Evolutionary conservation across 2,329 filamentous ascomycete genomes (phyloP).

Genomic region (Penicillium glabrum): DNA sequence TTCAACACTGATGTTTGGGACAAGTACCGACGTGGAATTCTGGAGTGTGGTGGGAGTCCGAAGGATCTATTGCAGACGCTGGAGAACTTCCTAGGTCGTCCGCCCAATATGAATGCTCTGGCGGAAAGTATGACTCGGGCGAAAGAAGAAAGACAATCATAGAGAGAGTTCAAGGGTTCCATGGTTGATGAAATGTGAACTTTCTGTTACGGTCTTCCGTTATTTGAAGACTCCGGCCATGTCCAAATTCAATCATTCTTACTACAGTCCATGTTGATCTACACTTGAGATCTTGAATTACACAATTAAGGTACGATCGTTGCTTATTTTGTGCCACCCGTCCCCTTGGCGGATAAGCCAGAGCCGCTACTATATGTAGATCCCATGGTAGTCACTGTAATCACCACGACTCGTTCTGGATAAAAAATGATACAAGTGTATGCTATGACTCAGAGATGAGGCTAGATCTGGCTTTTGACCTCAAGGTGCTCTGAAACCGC

Average conservation of each 20-base stretch:
- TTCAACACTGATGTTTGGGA: not conserved
- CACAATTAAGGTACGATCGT: not conserved
- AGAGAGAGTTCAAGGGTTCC: too few species aligned
- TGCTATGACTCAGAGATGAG: conserved; percentile 9
- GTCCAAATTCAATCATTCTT: too few species aligned
- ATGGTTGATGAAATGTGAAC: too few species aligned
- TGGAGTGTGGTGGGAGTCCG: not conserved
- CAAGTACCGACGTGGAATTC: not conserved
- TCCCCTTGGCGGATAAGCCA: not conserved
- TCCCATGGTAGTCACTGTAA: not conserved
- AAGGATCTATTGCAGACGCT: not conserved
- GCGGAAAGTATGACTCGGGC: not conserved
- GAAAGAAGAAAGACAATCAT: too few species aligned
- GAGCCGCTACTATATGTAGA: not conserved
- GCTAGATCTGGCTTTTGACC: not conserved
- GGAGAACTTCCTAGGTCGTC: not conserved
- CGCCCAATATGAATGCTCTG: not conserved
- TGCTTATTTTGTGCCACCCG: not conserved
- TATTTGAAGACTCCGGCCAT: too few species aligned
- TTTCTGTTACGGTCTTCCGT: too few species aligned
- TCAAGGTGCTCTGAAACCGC: not conserved
- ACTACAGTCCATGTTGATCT: too few species aligned
- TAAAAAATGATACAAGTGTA: not conserved
- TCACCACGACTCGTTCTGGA: not conserved
- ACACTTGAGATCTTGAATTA: not conserved